Evolutionary conservation across 495 filamentous ascomycete species (phyloP).

Genomic region (Xylaria palmicola): DNA sequence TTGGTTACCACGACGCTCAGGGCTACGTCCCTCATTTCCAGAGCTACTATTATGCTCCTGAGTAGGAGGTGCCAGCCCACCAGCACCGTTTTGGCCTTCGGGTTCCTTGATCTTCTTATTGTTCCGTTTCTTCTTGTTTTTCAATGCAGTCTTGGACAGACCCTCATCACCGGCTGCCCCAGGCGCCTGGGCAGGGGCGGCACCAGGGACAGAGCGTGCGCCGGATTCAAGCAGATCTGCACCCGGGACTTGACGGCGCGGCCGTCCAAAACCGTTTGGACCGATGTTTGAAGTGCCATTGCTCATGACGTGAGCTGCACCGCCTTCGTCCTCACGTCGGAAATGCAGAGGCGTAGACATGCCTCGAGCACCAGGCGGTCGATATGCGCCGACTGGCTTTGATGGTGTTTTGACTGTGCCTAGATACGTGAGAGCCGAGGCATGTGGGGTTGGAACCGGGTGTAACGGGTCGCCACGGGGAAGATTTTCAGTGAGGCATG

Average conservation of each 20-base stretch:
- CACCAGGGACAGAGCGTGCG: constrained; percentile 64
- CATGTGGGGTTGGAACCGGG: constrained; percentile 75
- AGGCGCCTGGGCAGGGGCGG: constrained; percentile 62
- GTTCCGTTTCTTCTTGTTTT: constrained; percentile 99
- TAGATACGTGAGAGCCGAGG: constrained; percentile 80
- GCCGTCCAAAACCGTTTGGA: constrained; percentile 77
- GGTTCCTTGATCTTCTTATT: constrained; percentile 89
- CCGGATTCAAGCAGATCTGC: constrained; percentile 46
- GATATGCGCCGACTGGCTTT: constrained; percentile 92
- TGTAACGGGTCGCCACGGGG: constrained; percentile 71
- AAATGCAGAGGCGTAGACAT: constrained; percentile 86
- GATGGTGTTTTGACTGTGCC: constrained; percentile 85
- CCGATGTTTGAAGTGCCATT: constrained; percentile 69
- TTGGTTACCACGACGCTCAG: constrained; percentile 57
- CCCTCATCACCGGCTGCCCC: constrained; percentile 61
- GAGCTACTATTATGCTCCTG: constrained; percentile 36
- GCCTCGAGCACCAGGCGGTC: constrained; percentile 93
- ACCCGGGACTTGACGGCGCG: constrained; percentile 53
- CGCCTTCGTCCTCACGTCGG: constrained; percentile 96
- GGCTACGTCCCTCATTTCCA: constrained; percentile 58
- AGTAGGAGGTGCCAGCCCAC: constrained; percentile 43
- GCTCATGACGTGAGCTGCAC: constrained; percentile 76
- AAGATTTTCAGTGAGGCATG: constrained; percentile 59
- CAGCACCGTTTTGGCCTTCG: constrained; percentile 39
- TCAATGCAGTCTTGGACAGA: constrained; percentile 81